Percentiles rank a stretch among this genome's conserved stretches.
Evolutionary conservation across 2,329 filamentous ascomycete species (phyloP).

Genomic region (Fusarium sp.): DNA sequence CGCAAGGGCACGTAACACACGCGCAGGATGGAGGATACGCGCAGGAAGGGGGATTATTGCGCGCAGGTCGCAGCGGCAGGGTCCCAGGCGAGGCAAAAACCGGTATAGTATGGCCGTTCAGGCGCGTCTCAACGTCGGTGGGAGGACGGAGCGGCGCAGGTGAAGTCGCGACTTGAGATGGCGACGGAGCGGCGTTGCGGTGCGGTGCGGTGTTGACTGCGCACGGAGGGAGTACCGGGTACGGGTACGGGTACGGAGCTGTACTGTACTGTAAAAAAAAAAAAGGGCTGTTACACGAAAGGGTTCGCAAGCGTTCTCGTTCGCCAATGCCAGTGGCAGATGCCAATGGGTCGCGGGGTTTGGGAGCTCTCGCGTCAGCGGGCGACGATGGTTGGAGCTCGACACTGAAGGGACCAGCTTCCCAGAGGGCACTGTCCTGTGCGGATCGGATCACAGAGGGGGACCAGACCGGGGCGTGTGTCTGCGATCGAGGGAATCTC

Average conservation of each 20-base stretch:
- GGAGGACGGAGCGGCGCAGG: conserved; percentile 43
- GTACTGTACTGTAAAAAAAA: conserved; percentile 1
- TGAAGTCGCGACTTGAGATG: conserved; percentile 29
- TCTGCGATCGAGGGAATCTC: conserved; percentile 14
- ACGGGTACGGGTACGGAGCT: conserved; percentile 26
- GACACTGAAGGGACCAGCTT: not conserved
- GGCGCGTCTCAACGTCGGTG: conserved; percentile 32
- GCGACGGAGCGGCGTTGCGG: conserved; percentile 17
- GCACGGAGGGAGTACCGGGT: conserved; percentile 33
- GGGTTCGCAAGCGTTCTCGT: conserved; percentile 41
- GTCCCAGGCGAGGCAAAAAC: conserved; percentile 16
- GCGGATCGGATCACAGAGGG: conserved; percentile 9
- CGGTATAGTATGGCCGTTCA: conserved; percentile 24
- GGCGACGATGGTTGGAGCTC: conserved; percentile 4
- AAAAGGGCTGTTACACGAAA: conserved; percentile 41
- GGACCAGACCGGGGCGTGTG: conserved; percentile 26
- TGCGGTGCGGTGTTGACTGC: conserved; percentile 18
- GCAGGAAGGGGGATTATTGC: conserved; percentile 32
- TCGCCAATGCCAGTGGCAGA: conserved; percentile 41
- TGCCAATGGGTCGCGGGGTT: conserved; percentile 31
- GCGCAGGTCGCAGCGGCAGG: conserved; percentile 22
- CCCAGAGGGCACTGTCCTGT: not conserved
- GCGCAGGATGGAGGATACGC: conserved; percentile 36
- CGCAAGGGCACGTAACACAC: conserved; percentile 31
- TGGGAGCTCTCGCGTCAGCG: conserved; percentile 44